phyloP scores from a whole-genome alignment of 2,329 filamentous ascomycete genomes.

The Paecilomyces niveus region DNA sequence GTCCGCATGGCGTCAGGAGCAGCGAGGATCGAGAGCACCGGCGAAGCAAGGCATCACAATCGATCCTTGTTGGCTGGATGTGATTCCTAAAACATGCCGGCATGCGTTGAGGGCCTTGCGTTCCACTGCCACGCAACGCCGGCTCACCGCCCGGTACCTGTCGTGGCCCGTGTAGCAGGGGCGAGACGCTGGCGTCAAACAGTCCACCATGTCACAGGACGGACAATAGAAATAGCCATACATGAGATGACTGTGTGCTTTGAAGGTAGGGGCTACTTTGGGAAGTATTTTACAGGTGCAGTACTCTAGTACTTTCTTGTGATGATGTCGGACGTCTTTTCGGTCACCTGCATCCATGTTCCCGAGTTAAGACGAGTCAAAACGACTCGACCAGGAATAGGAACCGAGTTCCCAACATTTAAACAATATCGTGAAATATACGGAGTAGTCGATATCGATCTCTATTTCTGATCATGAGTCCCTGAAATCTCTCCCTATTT shows the following conservation, averaged over 20 bases:
- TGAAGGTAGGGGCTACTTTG: background rate
- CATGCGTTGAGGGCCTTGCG: background rate
- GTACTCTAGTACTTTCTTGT: background rate
- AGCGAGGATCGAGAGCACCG: background rate
- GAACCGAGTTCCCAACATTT: background rate
- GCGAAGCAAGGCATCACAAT: background rate
- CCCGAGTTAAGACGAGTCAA: background rate
- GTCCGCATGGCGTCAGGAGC: background rate
- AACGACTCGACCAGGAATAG: background rate
- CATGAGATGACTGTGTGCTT: background rate
- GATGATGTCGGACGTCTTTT: background rate
- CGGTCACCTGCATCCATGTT: background rate
- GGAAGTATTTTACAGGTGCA: background rate
- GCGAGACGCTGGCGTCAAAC: background rate
- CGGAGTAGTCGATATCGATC: too few species aligned
- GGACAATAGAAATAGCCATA: background rate
- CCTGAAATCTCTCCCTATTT: too few species aligned
- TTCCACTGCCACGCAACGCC: constrained; percentile 8
- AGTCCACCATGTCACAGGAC: background rate
- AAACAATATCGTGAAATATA: background rate
- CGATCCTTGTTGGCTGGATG: background rate
- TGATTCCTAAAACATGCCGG: background rate
- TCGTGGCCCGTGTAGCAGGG: background rate
- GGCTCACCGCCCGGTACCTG: background rate
- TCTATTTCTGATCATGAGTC: too few species aligned